Evolutionary conservation across 108 stramenopile genomes (phyloP).

Genomic region (Bacterosira constricta): DNA sequence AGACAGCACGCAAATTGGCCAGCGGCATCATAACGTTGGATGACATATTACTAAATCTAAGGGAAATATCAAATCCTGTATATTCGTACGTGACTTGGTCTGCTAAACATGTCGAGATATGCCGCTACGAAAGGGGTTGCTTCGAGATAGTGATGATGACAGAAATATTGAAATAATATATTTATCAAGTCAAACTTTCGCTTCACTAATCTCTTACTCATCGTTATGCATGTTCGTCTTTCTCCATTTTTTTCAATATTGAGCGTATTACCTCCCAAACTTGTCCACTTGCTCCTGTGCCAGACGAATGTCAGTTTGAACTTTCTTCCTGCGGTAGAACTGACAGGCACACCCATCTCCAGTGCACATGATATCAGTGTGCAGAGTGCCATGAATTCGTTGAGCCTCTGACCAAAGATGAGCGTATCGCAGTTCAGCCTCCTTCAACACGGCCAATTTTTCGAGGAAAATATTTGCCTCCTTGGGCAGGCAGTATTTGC

Average conservation of each 20-base stretch:
- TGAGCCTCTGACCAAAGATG: slow-evolving; percentile 96
- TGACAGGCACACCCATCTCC: slow-evolving; percentile 97
- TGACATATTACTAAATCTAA: too few relatives aligned
- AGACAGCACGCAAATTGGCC: too few relatives aligned
- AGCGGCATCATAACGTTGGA: too few relatives aligned
- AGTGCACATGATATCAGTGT: slow-evolving; percentile 98
- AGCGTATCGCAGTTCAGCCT: slow-evolving; percentile 85
- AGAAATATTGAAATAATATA: neutral
- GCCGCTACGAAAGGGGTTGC: too few relatives aligned
- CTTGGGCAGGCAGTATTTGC: slow-evolving; percentile 85
- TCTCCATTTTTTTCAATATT: neutral
- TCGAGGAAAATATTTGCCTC: slow-evolving; percentile 94
- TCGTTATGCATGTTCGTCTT: neutral
- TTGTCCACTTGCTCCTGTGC: slow-evolving; percentile 91
- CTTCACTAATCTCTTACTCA: too few relatives aligned
- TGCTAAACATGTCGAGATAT: too few relatives aligned
- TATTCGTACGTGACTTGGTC: too few relatives aligned
- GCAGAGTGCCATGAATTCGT: slow-evolving; percentile 94
- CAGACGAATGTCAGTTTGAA: slow-evolving; percentile 92
- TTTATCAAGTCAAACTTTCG: too few relatives aligned
- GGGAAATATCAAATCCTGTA: too few relatives aligned
- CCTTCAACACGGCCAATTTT: slow-evolving; percentile 83
- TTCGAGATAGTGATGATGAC: too few relatives aligned
- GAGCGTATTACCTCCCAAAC: slow-evolving; percentile 76
- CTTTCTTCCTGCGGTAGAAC: slow-evolving; percentile 99